A percentile compares a stretch with the other conserved stretches of the same genome.
Conservation (phyloP, 2,329 filamentous ascomycete genomes). For the Aspergillus alliaceus region DNA sequence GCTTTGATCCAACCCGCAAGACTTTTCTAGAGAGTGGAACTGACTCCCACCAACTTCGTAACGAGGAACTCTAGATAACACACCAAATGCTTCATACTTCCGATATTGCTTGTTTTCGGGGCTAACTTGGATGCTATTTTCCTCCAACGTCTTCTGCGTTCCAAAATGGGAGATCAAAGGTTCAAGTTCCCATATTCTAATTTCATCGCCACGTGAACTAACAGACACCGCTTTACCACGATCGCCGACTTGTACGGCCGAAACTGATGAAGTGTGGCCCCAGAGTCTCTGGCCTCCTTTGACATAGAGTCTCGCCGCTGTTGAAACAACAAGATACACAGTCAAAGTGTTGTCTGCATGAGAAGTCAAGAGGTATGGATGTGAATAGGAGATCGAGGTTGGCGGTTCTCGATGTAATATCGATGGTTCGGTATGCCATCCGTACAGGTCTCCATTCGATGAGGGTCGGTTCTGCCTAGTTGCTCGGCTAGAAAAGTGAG, state of each 20-base stretch:
- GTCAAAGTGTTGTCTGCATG: slow-evolving; percentile 86
- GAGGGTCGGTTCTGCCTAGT: slow-evolving; percentile 13
- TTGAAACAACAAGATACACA: slow-evolving; percentile 77
- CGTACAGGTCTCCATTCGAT: slow-evolving; percentile 17
- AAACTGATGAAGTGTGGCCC: slow-evolving; percentile 89
- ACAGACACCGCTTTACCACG: slow-evolving; percentile 89
- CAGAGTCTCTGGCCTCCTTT: slow-evolving; percentile 75
- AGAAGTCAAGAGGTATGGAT: slow-evolving; percentile 82
- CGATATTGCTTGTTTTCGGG: slow-evolving; percentile 33
- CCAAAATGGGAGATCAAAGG: slow-evolving; percentile 57
- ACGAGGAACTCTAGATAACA: slow-evolving; percentile 7
- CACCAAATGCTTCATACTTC: neutral
- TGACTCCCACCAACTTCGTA: slow-evolving; percentile 19
- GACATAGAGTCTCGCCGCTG: slow-evolving; percentile 63
- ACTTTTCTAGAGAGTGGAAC: slow-evolving; percentile 31
- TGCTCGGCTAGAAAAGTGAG: slow-evolving; percentile 10
- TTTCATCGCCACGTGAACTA: slow-evolving; percentile 73
- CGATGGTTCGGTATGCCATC: slow-evolving; percentile 22
- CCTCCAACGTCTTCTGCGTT: slow-evolving; percentile 44
- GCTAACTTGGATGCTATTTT: slow-evolving; percentile 56
- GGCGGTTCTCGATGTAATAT: slow-evolving; percentile 51
- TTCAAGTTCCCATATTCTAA: slow-evolving; percentile 88
- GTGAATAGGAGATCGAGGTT: slow-evolving; percentile 67
- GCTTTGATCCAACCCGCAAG: slow-evolving; percentile 45
- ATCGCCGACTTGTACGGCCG: slow-evolving; percentile 78